Evolutionary conservation across 192 early-diverging fungal genomes (phyloP).

Genomic region (Bifiguratus adelaidae): DNA sequence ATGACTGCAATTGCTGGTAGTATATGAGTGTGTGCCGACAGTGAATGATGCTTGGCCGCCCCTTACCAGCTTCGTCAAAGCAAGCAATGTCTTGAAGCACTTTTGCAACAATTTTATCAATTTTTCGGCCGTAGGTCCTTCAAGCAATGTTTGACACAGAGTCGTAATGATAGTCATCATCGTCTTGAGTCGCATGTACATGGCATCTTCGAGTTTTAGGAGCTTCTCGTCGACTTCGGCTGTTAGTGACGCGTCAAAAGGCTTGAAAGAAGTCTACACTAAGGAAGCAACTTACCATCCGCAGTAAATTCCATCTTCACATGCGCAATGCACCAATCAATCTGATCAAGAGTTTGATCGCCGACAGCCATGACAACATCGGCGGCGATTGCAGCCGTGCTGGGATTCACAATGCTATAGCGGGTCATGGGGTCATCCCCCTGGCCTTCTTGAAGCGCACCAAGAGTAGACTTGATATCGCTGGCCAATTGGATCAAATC

Average conservation of each 20-base stretch:
- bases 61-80: conserved; percentile 16
- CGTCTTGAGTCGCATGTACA: conserved; percentile 24
- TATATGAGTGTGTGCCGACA: background rate
- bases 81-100: conserved; percentile 31
- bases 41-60: background rate
- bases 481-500: too few species aligned
- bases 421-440: too few species aligned
- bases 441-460: too few species aligned
- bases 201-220: conserved; percentile 20
- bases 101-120: conserved; percentile 33
- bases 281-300: background rate
- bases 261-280: background rate
- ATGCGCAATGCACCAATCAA: conserved; percentile 34
- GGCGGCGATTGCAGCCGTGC: conserved; percentile 17
- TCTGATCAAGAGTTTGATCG: conserved; percentile 27
- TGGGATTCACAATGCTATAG: conserved; percentile 29
- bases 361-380: conserved; percentile 26
- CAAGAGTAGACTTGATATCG: too few species aligned
- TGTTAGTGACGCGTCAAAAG: background rate
- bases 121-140: conserved; percentile 24
- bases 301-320: conserved; percentile 23
- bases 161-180: conserved; percentile 25
- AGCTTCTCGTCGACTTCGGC: background rate
- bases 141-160: conserved; percentile 25
- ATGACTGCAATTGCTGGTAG: conserved; percentile 11